phyloP scores from a whole-genome alignment of 2,329 filamentous ascomycete species.

The Annulohypoxylon truncatum region DNA sequence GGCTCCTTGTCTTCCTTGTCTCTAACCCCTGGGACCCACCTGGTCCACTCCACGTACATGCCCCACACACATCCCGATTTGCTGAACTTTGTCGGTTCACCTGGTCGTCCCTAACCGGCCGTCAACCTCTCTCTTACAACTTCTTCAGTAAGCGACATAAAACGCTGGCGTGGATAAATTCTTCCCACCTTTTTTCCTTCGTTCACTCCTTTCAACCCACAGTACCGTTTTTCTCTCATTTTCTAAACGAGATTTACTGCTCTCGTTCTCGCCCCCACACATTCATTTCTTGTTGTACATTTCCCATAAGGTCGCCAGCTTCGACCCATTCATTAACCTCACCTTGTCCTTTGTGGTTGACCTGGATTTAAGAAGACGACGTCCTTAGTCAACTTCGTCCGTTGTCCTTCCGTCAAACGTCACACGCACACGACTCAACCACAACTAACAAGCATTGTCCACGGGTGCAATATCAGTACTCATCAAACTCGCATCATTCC shows the following conservation, averaged over 20 bases:
- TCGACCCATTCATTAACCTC: conserved; percentile 39
- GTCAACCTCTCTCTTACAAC: conserved; percentile 4
- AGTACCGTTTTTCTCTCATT: conserved; percentile 25
- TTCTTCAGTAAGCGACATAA: conserved; percentile 28
- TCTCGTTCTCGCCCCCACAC: conserved; percentile 40
- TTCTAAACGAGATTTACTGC: conserved; percentile 31
- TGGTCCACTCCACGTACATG: conserved; percentile 10
- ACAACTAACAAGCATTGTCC: conserved; percentile 31
- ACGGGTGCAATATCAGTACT: conserved; percentile 32
- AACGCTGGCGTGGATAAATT: conserved; percentile 29
- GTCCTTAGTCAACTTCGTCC: conserved; percentile 11
- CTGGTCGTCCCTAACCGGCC: not conserved
- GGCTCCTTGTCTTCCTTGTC: conserved; percentile 14
- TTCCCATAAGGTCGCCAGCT: conserved; percentile 47
- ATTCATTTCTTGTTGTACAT: conserved; percentile 47
- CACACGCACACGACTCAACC: conserved; percentile 34
- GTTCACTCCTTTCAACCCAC: conserved; percentile 34
- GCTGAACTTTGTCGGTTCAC: conserved; percentile 19
- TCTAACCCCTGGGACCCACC: conserved; percentile 5
- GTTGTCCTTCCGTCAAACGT: conserved; percentile 33
- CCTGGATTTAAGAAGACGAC: conserved; percentile 28
- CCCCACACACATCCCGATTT: conserved; percentile 38
- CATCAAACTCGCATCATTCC: conserved; percentile 45
- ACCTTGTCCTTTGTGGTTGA: conserved; percentile 32
- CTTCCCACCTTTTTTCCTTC: conserved; percentile 20